Conservation (phyloP, 2,329 filamentous ascomycete genomes). For the Stagonosporopsis vannaccii region DNA sequence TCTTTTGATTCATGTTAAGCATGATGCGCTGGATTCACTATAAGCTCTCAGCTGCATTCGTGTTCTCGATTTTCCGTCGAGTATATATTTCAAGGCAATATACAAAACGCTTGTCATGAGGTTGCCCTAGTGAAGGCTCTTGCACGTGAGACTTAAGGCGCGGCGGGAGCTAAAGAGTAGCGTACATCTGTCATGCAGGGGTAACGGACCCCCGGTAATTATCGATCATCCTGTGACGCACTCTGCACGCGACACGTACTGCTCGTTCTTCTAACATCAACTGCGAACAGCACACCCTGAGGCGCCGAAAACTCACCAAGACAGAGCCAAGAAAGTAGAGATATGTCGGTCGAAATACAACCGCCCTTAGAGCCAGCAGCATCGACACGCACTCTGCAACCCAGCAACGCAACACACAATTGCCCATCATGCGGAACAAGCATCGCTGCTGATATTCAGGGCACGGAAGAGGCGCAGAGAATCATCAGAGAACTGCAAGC, state of each 20-base stretch:
- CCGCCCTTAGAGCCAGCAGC: slow-evolving; percentile 2
- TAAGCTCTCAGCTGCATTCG: too few species aligned
- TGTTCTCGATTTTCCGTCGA: too few species aligned
- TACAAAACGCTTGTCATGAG: too few species aligned
- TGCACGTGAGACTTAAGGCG: slow-evolving; percentile 1
- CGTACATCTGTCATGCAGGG: slow-evolving; percentile 2
- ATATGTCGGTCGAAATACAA: slow-evolving; percentile 14
- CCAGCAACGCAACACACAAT: slow-evolving; percentile 25
- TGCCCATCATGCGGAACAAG: slow-evolving; percentile 44
- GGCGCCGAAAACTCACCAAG: neutral
- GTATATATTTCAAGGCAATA: too few species aligned
- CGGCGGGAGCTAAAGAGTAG: neutral
- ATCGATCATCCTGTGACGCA: slow-evolving; percentile 2
- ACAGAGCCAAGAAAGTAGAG: neutral
- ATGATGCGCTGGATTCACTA: too few species aligned
- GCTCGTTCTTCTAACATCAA: slow-evolving; percentile 1
- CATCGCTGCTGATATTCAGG: slow-evolving; percentile 22
- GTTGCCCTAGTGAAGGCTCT: neutral
- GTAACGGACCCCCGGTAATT: slow-evolving; percentile 4
- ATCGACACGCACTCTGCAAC: slow-evolving; percentile 1
- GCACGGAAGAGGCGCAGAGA: slow-evolving; percentile 30
- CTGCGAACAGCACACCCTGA: slow-evolving; percentile 1
- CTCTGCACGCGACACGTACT: slow-evolving; percentile 1
- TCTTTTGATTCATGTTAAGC: too few species aligned
- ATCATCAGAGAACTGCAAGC: slow-evolving; percentile 67